Conservation (phyloP, 1,284 basidiomycete species). For the Ustanciosporium gigantosporum region DNA sequence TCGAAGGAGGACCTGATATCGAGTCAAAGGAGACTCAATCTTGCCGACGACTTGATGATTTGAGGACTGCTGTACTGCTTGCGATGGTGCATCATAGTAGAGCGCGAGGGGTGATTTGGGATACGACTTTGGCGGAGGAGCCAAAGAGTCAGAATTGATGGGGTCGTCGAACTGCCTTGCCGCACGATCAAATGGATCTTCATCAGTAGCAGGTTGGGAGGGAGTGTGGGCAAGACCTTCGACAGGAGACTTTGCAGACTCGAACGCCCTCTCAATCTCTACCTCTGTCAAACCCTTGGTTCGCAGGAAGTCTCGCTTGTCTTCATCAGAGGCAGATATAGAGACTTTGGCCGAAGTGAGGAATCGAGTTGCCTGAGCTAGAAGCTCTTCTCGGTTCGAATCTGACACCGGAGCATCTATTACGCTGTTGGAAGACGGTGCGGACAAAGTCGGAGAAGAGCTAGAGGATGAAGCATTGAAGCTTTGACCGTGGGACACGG, state of each 20-base stretch:
- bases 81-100: conserved; percentile 39
- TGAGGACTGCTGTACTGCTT: neutral
- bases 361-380: conserved; percentile 57
- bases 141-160: conserved; percentile 18
- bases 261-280: conserved; percentile 45
- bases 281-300: conserved; percentile 52
- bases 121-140: conserved; percentile 40
- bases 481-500: too few species aligned
- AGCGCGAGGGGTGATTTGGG: conserved; percentile 53
- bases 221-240: neutral
- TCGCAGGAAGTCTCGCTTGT: conserved; percentile 45
- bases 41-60: neutral
- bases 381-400: conserved; percentile 6
- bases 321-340: conserved; percentile 18
- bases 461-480: too few species aligned
- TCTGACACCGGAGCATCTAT: too few species aligned
- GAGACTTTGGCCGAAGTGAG: conserved; percentile 45
- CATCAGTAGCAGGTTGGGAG: conserved; percentile 2
- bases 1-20: conserved; percentile 52
- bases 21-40: conserved; percentile 14
- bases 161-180: conserved; percentile 48
- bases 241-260: conserved; percentile 45
- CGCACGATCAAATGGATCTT: conserved; percentile 39
- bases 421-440: too few species aligned
- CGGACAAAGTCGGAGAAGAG: too few species aligned